Evolutionary conservation across 495 filamentous ascomycete species (phyloP).

Genomic region (Penicillium cosmopolitanum): DNA sequence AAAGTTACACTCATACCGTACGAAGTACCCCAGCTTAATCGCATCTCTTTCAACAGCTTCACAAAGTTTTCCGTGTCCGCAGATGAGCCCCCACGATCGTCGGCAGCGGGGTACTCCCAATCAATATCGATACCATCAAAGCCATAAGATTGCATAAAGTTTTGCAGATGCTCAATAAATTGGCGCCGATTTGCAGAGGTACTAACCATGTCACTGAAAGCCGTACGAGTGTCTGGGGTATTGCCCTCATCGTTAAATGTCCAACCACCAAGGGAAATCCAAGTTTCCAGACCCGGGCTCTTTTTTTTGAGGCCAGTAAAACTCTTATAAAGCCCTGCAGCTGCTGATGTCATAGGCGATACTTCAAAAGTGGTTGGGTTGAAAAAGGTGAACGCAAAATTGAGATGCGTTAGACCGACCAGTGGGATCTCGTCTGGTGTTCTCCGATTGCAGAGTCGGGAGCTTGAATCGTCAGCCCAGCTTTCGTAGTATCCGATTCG

Average conservation of each 20-base stretch:
- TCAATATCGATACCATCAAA: constrained; percentile 63
- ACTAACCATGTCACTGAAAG: constrained; percentile 37
- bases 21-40: constrained; percentile 29
- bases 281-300: constrained; percentile 36
- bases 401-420: constrained; percentile 43
- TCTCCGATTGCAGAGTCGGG: constrained; percentile 7
- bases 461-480: background rate
- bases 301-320: constrained; percentile 40
- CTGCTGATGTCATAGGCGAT: background rate
- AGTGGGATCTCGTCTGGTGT: constrained; percentile 14
- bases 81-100: constrained; percentile 39
- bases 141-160: constrained; percentile 49
- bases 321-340: constrained; percentile 19
- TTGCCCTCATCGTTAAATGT: constrained; percentile 38
- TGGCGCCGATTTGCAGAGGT: constrained; percentile 31
- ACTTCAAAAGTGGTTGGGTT: constrained; percentile 42
- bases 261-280: constrained; percentile 51
- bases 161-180: constrained; percentile 47
- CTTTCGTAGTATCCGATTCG: constrained; percentile 23
- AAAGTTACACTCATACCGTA: constrained; percentile 47
- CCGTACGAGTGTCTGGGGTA: constrained; percentile 7
- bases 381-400: constrained; percentile 36
- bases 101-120: constrained; percentile 57
- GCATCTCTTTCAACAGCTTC: constrained; percentile 39
- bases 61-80: constrained; percentile 49